These are phyloP conservation scores for Dactylellina sp. DNA, from an alignment of 2,329 filamentous ascomycete species.

Conservation along the genomic window DNA sequence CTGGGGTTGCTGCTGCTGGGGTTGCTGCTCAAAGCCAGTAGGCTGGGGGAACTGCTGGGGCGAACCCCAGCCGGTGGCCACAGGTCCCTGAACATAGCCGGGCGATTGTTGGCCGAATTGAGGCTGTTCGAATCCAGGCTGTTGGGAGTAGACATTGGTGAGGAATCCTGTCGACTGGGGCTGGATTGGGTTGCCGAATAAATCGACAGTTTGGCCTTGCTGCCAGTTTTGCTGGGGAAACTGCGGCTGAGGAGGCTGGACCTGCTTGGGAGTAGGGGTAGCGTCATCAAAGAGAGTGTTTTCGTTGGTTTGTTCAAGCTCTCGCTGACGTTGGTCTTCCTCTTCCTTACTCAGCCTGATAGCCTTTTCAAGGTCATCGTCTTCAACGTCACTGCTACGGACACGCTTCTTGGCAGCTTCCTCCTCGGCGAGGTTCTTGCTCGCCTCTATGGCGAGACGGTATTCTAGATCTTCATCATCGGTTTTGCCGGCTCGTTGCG, in stretches of 20 bases:
- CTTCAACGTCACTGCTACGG: constrained; percentile 71
- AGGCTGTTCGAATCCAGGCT: constrained; percentile 76
- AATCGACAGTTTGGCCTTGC: constrained; percentile 95
- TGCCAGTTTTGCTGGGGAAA: constrained; percentile 78
- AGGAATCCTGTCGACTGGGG: constrained; percentile 76
- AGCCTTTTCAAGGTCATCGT: constrained; percentile 92
- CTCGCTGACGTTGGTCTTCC: constrained; percentile 80
- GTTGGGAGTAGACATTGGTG: constrained; percentile 78
- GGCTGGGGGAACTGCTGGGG: constrained; percentile 59
- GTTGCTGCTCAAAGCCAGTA: constrained; percentile 66
- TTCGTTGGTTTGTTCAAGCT: constrained; percentile 87
- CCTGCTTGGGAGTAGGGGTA: constrained; percentile 71
- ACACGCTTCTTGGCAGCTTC: constrained; percentile 79
- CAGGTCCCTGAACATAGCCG: constrained; percentile 50
- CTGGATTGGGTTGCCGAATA: constrained; percentile 92
- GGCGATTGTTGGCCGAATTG: constrained; percentile 64
- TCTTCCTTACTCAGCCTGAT: constrained; percentile 97
- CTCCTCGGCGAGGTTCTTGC: constrained; percentile 93
- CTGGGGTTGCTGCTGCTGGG: constrained; percentile 63
- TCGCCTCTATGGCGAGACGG: constrained; percentile 89
- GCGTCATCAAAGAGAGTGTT: constrained; percentile 86
- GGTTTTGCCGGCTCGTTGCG: constrained; percentile 67
- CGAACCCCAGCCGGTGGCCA: constrained; percentile 47
- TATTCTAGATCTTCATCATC: constrained; percentile 94
- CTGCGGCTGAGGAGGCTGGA: constrained; percentile 69